Base-by-base conservation (phyloP, 2,329 filamentous ascomycete genomes). In the Pestalotiopsis sp. region DNA sequence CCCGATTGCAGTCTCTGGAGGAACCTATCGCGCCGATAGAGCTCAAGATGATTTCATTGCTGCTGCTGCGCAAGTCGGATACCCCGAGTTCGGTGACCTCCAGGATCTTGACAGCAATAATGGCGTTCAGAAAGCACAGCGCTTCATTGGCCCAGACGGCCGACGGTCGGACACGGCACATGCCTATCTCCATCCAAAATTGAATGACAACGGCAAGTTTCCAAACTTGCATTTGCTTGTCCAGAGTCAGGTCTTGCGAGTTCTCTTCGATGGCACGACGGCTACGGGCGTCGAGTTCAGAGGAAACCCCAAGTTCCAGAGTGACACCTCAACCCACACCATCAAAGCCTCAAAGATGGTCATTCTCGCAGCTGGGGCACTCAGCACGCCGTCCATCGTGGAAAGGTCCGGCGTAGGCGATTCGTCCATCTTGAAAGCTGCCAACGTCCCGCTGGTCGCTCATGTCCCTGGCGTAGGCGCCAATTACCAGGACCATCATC, bases 151-250 rank as follows among this genome's bases (percentile, higher is more conserved):
- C 6, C 45, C n/a, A 7, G n/a, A 52, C 17, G 85, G 85, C 11
- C 78, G 78, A 61, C 82, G 86, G 49, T 85, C 87, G 73, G 87
- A 89, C 71, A 78, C 84, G 4, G 86, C 86, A 1, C 83, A 84
- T 71, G 74, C 77, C 25, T 88, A 86, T 69, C 71, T 89, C 5
- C 86, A 88, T 70, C 86, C 86, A 0, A 81, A 84, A 39, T 75
- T 88, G 0, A 77, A 84, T 67, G 80, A 81, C 67, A 73, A 66
- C 2, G 72, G 73, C 5, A 75, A 82, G 17, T 81, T 86, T 66
- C 81, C 83, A 0, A 87, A 87, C 65, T 79, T 90, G 1, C 84
- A 88, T 66, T 81, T 89, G 5, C 77, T 89, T 9, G 79, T 84
- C 0, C 82, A 89, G 69, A 82, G 84, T 9, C 84, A 85, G 70